Base-by-base conservation (phyloP, 805 yeast genomes). In the Yamadazyma takamatsuzukensis region DNA sequence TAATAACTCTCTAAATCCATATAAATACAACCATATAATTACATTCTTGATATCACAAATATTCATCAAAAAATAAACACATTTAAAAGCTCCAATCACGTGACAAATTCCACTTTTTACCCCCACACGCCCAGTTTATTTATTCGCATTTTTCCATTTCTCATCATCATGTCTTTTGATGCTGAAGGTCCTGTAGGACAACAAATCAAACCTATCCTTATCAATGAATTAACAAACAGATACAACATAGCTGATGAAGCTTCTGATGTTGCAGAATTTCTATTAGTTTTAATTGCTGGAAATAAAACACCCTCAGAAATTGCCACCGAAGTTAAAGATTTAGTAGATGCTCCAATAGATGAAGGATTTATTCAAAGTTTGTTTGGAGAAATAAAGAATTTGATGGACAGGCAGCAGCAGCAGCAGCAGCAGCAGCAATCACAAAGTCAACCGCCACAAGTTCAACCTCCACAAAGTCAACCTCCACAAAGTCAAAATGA, bases 181-280 rank as follows among this genome's bases (percentile, higher is more conserved):
- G 66, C 70, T 15, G 68, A 66, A 27, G 64, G 68, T 18, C 54
- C 61, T 3, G 51, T 64, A 18, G 71, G 67, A 16, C 44, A 49
- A 28, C 54, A 57, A 47, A 50, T 66, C 34, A 59, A 54, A 40
- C 53, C 54, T 6, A 54, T 56, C 30, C 50, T 65, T 30, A 49
- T 56, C 14, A 54, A 54, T 22, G 71, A 66, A 44, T 48, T 66
- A 32, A 51, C 51, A 22, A 57, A 50, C 34, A 53, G 61, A 27
- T 64, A 44, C 27, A 54, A 51, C 39, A 53, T 57, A 18, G 51
- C 53, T 5, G 70, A 64, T 28, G 72, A 66, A 37, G 69, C 72
- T 14, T 57, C 47, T 27, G 81, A 79, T 45, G 78, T 80, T 25
- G 84, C 93, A 10, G 93, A 83, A 54, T 83, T 74, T 49, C 76